Evolutionary conservation across 768 basidiomycete species (phyloP).

Genomic region (Cytidiella melzeri): DNA sequence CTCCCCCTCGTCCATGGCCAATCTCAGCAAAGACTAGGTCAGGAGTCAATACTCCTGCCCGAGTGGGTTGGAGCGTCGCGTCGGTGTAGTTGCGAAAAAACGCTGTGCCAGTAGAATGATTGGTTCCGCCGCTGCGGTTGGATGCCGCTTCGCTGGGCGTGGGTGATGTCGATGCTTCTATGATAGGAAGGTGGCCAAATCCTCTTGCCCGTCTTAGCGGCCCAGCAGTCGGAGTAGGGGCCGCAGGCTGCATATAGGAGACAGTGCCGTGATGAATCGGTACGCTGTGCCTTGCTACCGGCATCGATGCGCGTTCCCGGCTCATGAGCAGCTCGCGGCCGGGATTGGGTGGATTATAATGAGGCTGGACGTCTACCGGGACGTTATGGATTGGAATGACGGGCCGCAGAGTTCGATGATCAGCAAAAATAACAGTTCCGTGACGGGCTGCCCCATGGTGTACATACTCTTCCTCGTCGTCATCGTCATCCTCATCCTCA

Average conservation of each 20-base stretch:
- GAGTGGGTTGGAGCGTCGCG: slow-evolving; percentile 30
- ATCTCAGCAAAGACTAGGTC: slow-evolving; percentile 74
- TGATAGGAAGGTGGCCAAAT: slow-evolving; percentile 47
- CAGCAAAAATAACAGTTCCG: neutral
- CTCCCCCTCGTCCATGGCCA: slow-evolving; percentile 61
- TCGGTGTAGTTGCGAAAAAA: slow-evolving; percentile 58
- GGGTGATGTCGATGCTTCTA: slow-evolving; percentile 50
- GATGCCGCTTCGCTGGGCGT: slow-evolving; percentile 57
- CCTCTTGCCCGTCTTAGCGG: slow-evolving; percentile 49
- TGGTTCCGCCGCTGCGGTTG: slow-evolving; percentile 45
- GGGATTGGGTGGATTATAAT: neutral
- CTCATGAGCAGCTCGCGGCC: slow-evolving; percentile 17
- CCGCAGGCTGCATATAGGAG: slow-evolving; percentile 14
- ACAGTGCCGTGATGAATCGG: slow-evolving; percentile 9
- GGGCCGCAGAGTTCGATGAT: neutral
- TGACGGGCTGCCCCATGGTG: neutral
- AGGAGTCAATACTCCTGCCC: slow-evolving; percentile 55
- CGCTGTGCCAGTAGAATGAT: slow-evolving; percentile 48
- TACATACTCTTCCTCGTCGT: slow-evolving; percentile 7
- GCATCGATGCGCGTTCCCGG: slow-evolving; percentile 12
- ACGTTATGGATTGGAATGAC: neutral
- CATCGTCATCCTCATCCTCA: slow-evolving; percentile 31
- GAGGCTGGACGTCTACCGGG: slow-evolving; percentile 1
- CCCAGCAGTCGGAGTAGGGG: slow-evolving; percentile 29
- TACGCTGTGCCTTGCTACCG: neutral